phyloP scores from a whole-genome alignment of 1,139 yeast species.

The Blastobotrys ciferrii region DNA sequence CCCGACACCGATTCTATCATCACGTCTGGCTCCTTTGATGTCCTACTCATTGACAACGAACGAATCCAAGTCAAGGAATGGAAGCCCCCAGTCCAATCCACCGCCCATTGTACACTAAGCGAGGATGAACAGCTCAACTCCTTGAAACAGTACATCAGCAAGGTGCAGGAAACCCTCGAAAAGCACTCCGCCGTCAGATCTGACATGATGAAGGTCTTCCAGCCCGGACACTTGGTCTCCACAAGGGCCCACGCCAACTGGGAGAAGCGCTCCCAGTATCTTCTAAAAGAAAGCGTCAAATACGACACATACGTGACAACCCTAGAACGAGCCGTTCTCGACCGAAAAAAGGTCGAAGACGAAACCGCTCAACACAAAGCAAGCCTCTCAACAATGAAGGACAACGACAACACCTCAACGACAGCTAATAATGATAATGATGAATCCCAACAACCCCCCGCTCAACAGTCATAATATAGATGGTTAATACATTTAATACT shows the following conservation, averaged over 20 bases:
- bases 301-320: slow-evolving; percentile 33
- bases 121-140: slow-evolving; percentile 32
- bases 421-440: slow-evolving; percentile 1
- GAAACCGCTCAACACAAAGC: not conserved
- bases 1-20: slow-evolving; percentile 11
- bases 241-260: slow-evolving; percentile 36
- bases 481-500: not conserved
- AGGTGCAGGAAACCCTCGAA: slow-evolving; percentile 28
- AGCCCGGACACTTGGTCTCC: slow-evolving; percentile 28
- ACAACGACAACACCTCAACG: not conserved
- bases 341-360: slow-evolving; percentile 18
- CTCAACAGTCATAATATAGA: not conserved
- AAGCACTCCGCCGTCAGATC: slow-evolving; percentile 30
- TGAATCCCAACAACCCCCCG: not conserved
- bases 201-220: slow-evolving; percentile 28
- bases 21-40: slow-evolving; percentile 24
- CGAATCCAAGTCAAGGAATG: slow-evolving; percentile 33
- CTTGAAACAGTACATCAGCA: slow-evolving; percentile 26
- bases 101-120: slow-evolving; percentile 27
- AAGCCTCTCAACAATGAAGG: slow-evolving; percentile 4
- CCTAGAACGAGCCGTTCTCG: slow-evolving; percentile 29
- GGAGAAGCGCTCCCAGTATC: slow-evolving; percentile 34
- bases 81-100: slow-evolving; percentile 34
- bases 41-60: slow-evolving; percentile 26
- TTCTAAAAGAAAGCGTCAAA: slow-evolving; percentile 35